phyloP scores from a whole-genome alignment of 345 rosid species.

The Citrus trifoliata region DNA sequence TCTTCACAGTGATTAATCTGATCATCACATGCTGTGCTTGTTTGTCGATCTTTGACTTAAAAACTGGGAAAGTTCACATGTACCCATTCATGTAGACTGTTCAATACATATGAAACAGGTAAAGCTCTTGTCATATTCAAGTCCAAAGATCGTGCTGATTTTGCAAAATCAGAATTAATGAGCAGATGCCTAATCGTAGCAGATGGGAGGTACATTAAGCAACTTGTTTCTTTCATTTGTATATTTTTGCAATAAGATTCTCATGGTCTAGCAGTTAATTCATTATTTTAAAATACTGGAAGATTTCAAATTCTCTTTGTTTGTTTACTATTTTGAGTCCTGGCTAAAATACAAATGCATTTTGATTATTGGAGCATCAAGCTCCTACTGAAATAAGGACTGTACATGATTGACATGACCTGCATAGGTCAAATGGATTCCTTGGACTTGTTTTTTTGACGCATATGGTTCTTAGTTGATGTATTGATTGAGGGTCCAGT shows the following conservation, averaged over 20 bases:
- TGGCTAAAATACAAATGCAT: not conserved
- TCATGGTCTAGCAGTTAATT: not conserved
- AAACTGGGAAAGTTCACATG: not conserved
- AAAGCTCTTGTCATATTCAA: slow-evolving; percentile 51
- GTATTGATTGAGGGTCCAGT: not conserved
- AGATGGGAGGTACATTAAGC: slow-evolving; percentile 29
- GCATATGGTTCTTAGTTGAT: not conserved
- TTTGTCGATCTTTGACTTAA: not conserved
- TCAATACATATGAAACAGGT: slow-evolving; percentile 33
- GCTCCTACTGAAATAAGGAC: not conserved
- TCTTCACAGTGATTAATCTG: not conserved
- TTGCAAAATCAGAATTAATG: slow-evolving; percentile 28
- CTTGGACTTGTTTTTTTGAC: not conserved
- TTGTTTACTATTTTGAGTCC: not conserved
- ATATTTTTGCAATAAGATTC: not conserved
- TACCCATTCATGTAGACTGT: not conserved
- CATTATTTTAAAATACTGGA: not conserved
- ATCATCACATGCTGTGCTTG: not conserved
- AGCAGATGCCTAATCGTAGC: slow-evolving; percentile 39
- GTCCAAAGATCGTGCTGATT: slow-evolving; percentile 46
- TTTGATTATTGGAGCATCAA: not conserved
- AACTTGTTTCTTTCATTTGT: not conserved
- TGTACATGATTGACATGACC: not conserved
- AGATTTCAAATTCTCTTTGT: not conserved
- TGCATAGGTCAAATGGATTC: not conserved